phyloP scores from a whole-genome alignment of 1,284 basidiomycete species.

The Lignosus rhinocerotis region DNA sequence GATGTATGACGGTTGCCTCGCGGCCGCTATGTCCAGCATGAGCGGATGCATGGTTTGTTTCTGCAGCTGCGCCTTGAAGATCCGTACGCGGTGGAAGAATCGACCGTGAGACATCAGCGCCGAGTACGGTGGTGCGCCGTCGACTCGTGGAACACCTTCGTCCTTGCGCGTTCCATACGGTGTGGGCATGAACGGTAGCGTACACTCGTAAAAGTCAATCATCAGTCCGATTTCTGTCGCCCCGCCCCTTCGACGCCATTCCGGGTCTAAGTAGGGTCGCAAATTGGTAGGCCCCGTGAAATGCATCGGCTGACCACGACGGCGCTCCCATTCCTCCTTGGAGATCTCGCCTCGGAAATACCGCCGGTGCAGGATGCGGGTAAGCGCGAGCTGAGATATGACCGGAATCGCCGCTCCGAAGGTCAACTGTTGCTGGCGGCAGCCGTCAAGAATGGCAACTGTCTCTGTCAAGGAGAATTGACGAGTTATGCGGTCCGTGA shows the following conservation, averaged over 20 bases:
- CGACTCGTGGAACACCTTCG: constrained; percentile 24
- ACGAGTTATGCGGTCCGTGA: constrained; percentile 27
- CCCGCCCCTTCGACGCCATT: constrained; percentile 52
- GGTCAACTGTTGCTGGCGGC: constrained; percentile 45
- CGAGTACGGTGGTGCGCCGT: constrained; percentile 41
- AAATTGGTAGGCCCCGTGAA: constrained; percentile 52
- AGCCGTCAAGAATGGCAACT: constrained; percentile 35
- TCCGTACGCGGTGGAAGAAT: constrained; percentile 46
- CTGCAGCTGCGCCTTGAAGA: constrained; percentile 40
- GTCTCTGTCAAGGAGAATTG: constrained; percentile 32
- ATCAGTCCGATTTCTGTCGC: constrained; percentile 42
- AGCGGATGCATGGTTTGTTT: constrained; percentile 45
- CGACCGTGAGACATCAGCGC: constrained; percentile 45
- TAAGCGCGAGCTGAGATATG: constrained; percentile 52
- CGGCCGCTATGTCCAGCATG: constrained; percentile 45
- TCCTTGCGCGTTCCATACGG: constrained; percentile 14
- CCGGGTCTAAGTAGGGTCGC: constrained; percentile 49
- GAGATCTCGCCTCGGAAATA: constrained; percentile 51
- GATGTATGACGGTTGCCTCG: constrained; percentile 26
- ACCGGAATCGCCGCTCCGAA: constrained; percentile 53
- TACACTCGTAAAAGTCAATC: constrained; percentile 46
- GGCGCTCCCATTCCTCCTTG: constrained; percentile 53
- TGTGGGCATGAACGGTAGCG: constrained; percentile 51
- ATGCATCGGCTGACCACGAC: constrained; percentile 51
- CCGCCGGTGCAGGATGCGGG: constrained; percentile 51